phyloP scores from a whole-genome alignment of 2,329 filamentous ascomycete species.

The Madurella mycetomatis region DNA sequence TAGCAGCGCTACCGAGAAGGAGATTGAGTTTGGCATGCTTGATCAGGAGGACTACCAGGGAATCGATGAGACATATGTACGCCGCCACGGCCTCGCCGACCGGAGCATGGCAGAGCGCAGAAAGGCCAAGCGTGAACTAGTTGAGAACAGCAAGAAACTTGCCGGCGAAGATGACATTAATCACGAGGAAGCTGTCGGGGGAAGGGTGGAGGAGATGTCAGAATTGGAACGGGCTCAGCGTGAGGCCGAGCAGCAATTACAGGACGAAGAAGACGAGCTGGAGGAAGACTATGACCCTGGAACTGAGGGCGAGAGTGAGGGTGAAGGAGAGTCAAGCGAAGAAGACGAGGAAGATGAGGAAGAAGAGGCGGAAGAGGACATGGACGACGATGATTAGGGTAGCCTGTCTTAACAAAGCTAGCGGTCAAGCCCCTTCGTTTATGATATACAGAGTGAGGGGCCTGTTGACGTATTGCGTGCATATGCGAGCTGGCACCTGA shows the following conservation, averaged over 20 bases:
- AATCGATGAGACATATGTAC: slow-evolving; percentile 60
- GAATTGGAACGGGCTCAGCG: slow-evolving; percentile 47
- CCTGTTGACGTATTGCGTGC: no score
- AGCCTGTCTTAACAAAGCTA: neutral
- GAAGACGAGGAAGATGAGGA: slow-evolving; percentile 53
- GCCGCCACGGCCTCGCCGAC: slow-evolving; percentile 58
- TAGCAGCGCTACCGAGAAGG: slow-evolving; percentile 41
- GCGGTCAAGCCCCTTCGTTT: no score
- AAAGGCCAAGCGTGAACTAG: slow-evolving; percentile 59
- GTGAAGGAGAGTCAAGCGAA: slow-evolving; percentile 44
- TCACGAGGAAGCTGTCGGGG: slow-evolving; percentile 37
- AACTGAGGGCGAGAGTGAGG: slow-evolving; percentile 56
- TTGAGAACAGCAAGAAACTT: slow-evolving; percentile 51
- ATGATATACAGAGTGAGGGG: no score
- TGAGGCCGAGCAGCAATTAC: slow-evolving; percentile 50
- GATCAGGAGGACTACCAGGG: slow-evolving; percentile 64
- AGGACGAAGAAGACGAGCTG: slow-evolving; percentile 59
- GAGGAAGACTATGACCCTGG: slow-evolving; percentile 65
- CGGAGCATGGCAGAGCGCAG: slow-evolving; percentile 65
- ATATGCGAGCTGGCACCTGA: no score
- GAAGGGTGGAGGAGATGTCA: slow-evolving; percentile 37
- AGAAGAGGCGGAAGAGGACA: slow-evolving; percentile 40
- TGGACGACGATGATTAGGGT: slow-evolving; percentile 34
- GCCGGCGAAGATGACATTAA: slow-evolving; percentile 33
- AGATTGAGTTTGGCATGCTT: slow-evolving; percentile 65